These are phyloP conservation scores for Chalciporus piperatus DNA, from an alignment of 768 basidiomycete species.

Conservation along the genomic window DNA sequence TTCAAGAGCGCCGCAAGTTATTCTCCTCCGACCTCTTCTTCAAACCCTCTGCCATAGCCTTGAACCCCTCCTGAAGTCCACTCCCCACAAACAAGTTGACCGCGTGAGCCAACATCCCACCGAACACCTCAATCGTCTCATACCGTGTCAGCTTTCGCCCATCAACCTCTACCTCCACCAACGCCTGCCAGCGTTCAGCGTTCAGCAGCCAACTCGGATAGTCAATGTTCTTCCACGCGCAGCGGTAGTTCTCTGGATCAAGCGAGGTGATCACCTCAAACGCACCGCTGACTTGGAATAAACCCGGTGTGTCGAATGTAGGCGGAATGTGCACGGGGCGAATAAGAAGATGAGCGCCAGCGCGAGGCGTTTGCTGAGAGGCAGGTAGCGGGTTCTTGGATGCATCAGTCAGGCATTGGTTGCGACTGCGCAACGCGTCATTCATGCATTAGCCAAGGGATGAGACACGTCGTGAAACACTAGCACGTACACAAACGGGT, in stretches of 20 bases:
- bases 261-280: conserved; percentile 47
- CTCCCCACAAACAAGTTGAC: conserved; percentile 43
- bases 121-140: conserved; percentile 61
- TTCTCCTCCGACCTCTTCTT: conserved; percentile 48
- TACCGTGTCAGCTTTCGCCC: conserved; percentile 54
- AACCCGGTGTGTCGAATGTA: conserved; percentile 40
- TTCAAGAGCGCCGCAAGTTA: background rate
- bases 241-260: conserved; percentile 52
- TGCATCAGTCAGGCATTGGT: conserved; percentile 44
- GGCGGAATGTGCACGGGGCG: conserved; percentile 59
- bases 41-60: conserved; percentile 55
- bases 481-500: conserved; percentile 59
- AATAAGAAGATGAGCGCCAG: conserved; percentile 48
- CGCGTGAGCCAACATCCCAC: conserved; percentile 52
- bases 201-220: conserved; percentile 47
- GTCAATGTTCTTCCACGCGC: conserved; percentile 50
- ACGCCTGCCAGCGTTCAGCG: conserved; percentile 62
- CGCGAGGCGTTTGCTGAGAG: conserved; percentile 47
- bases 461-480: background rate
- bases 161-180: conserved; percentile 43
- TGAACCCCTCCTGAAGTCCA: conserved; percentile 45
- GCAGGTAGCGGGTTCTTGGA: conserved; percentile 36
- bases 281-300: conserved; percentile 36
- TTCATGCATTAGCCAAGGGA: background rate
- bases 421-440: conserved; percentile 40